Evolutionary conservation across 257 asterid genomes (phyloP), one percentile per base, ranked within the genome.

Genomic region (Plectranthus barbatus): DNA sequence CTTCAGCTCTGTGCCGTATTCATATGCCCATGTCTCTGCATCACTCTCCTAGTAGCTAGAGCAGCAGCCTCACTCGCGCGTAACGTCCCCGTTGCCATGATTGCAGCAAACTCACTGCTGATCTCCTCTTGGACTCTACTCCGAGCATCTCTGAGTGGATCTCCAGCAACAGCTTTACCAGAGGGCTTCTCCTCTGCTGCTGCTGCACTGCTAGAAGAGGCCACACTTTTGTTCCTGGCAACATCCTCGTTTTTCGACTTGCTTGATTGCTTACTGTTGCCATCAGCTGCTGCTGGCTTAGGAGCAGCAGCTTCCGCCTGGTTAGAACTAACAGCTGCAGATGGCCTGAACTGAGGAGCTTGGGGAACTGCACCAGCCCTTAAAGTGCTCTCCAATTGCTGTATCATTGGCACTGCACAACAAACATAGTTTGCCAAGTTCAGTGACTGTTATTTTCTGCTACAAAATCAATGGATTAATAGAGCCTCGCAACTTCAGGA

Each of bases 1-100:
- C 40, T 41, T 51, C 76, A 90, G 72, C 85, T 79, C 62, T 72
- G 84, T 14, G 95, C 95, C 54, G 80, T 78, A 70, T 63, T 70
- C 70, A 57, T 61, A 48, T 84, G 77, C 15, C 96, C 96, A 34
- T 90, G 79, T 72, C 76, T 85, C 37, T 85, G 81, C 97, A 93
- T 93, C 53, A 93, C 99, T 77, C 82, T 85, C 77, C 77, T 86
- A 7, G 97, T 84, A 29, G 97, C 97, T 51, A 93, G 64, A 17
- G 97, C 94, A 0, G 97, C 99, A 65, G 99, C 97, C 75, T 93
- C 97, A 66, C 97, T 90, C 1, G 97, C 97, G 52, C 92, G 90
- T 40, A 90, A 15, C 0, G 97, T 84, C 19, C 99, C 99, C 1
- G 80, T 72, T 12, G 96, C 97, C 99, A 93, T 93, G 26, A 93